Evolutionary conservation across 495 filamentous ascomycete species (phyloP).

Genomic region (Massariosphaeria phaeospora): DNA sequence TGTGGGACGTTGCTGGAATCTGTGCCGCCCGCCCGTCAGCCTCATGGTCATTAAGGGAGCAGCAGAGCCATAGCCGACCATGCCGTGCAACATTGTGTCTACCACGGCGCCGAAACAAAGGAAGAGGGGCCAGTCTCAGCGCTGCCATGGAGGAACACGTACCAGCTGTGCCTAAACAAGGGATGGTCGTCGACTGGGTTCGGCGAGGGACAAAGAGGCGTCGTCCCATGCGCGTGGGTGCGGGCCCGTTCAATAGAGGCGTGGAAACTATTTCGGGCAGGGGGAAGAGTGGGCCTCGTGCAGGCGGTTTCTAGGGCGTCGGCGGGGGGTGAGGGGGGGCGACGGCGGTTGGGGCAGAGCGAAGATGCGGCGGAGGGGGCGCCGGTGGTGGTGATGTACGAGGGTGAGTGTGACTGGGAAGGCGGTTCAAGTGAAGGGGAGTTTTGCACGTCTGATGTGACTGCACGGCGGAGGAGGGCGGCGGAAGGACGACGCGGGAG

Average conservation of each 20-base stretch:
- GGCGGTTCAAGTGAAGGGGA: too few species aligned
- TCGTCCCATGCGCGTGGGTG: not conserved
- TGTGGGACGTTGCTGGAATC: conserved; percentile 4
- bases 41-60: conserved; percentile 15
- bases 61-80: conserved; percentile 14
- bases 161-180: conserved; percentile 28
- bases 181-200: conserved; percentile 6
- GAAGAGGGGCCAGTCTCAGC: conserved; percentile 19
- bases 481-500: too few species aligned
- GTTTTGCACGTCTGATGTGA: too few species aligned
- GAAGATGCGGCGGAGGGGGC: too few species aligned
- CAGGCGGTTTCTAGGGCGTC: not conserved
- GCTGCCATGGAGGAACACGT: conserved; percentile 17
- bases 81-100: conserved; percentile 30
- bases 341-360: too few species aligned
- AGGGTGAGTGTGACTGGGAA: too few species aligned
- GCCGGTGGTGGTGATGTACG: too few species aligned
- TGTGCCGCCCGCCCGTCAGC: conserved; percentile 22
- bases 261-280: not conserved
- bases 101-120: conserved; percentile 31
- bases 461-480: too few species aligned
- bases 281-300: not conserved
- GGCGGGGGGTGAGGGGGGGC: not conserved
- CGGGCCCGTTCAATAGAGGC: not conserved
- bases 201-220: conserved; percentile 26